These are phyloP conservation scores for Elymus sibiricus DNA, from an alignment of 176 grass and related monocot species.

Conservation along the genomic window DNA sequence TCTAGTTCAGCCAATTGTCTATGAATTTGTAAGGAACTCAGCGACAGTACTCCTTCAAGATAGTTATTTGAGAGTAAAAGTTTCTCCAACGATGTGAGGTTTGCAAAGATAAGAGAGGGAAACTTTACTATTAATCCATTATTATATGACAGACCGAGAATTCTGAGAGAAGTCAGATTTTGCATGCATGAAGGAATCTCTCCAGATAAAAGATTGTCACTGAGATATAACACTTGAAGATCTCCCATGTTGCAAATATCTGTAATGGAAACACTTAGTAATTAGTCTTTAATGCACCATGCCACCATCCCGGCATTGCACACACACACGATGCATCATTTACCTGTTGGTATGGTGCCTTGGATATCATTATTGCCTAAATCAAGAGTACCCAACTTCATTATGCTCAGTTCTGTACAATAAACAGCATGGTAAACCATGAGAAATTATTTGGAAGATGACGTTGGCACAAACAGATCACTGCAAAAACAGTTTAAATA, in stretches of 20 bases:
- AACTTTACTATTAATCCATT: conserved; percentile 25
- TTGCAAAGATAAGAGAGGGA: conserved; percentile 16
- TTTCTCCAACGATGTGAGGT: background rate
- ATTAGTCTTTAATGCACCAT: background rate
- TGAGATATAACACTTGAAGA: background rate
- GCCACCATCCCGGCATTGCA: background rate
- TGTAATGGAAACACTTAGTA: background rate
- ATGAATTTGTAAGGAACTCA: conserved; percentile 11
- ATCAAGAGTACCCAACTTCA: conserved; percentile 8
- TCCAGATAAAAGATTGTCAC: background rate
- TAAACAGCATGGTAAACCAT: background rate
- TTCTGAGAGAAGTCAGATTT: conserved; percentile 28
- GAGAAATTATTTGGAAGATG: background rate
- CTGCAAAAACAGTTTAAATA: background rate
- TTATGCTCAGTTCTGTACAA: conserved; percentile 15
- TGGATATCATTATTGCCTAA: background rate
- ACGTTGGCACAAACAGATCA: background rate
- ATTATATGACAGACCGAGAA: conserved; percentile 16
- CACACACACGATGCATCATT: background rate
- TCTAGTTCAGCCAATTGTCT: conserved; percentile 2
- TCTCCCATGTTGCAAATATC: conserved; percentile 22
- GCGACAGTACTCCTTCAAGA: background rate
- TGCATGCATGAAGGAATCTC: conserved; percentile 16
- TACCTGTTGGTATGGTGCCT: background rate
- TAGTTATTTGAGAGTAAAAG: conserved; percentile 13